Evolutionary conservation across 2,329 filamentous ascomycete genomes (phyloP).

Genomic region (Ambrosiella beaveri): DNA sequence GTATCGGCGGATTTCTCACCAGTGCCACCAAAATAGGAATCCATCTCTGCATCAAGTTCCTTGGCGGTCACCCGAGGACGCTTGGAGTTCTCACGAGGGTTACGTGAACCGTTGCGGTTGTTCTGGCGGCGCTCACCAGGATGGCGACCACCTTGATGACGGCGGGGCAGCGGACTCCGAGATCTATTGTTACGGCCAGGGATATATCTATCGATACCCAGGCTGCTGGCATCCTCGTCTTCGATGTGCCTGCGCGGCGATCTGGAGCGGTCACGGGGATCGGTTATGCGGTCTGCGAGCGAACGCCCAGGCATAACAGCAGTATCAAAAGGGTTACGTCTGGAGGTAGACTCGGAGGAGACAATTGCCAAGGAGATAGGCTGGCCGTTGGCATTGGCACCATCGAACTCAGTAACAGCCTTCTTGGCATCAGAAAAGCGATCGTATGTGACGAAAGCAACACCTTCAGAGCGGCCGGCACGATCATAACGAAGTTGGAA

Average conservation of each 20-base stretch:
- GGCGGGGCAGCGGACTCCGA: slow-evolving; percentile 32
- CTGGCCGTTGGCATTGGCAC: slow-evolving; percentile 78
- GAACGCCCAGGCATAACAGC: slow-evolving; percentile 38
- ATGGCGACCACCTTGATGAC: slow-evolving; percentile 28
- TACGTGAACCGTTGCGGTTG: slow-evolving; percentile 16
- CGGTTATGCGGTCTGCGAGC: slow-evolving; percentile 43
- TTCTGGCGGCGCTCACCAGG: slow-evolving; percentile 32
- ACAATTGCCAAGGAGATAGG: slow-evolving; percentile 61
- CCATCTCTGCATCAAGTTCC: slow-evolving; percentile 93
- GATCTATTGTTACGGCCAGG: slow-evolving; percentile 39
- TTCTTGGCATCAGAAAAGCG: slow-evolving; percentile 50
- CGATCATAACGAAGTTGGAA: slow-evolving; percentile 69
- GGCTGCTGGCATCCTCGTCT: slow-evolving; percentile 42
- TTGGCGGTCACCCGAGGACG: slow-evolving; percentile 74
- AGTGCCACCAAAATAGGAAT: slow-evolving; percentile 59
- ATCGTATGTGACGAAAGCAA: slow-evolving; percentile 70
- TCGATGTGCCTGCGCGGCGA: slow-evolving; percentile 31
- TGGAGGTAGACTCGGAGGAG: slow-evolving; percentile 24
- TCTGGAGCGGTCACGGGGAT: slow-evolving; percentile 44
- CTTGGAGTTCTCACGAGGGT: slow-evolving; percentile 22
- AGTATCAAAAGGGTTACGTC: slow-evolving; percentile 39
- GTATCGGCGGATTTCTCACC: slow-evolving; percentile 12
- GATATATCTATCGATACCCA: slow-evolving; percentile 64
- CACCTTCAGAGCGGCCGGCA: slow-evolving; percentile 70
- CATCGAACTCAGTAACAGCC: slow-evolving; percentile 68